phyloP scores from a whole-genome alignment of 2,329 filamentous ascomycete species.

The Coleophoma eucalyptorum region DNA sequence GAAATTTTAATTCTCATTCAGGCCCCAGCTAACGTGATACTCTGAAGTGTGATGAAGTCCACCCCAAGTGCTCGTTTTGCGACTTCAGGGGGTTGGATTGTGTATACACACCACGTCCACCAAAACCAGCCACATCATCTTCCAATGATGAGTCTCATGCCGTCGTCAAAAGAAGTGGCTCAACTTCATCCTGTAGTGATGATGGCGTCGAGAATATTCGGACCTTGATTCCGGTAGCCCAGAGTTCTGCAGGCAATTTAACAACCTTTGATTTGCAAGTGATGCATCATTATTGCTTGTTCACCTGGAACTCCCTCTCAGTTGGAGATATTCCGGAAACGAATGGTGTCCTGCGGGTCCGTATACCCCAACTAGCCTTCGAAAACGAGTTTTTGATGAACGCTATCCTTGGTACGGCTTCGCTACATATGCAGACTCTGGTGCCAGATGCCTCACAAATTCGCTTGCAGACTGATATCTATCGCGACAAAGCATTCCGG shows the following conservation, averaged over 20 bases:
- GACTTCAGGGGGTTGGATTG: constrained; percentile 20
- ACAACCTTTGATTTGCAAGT: constrained; percentile 17
- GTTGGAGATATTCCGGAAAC: constrained; percentile 8
- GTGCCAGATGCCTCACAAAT: constrained; percentile 8
- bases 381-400: constrained; percentile 22
- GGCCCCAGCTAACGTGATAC: constrained; percentile 1
- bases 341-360: constrained; percentile 10
- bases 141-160: not conserved
- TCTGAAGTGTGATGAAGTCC: constrained; percentile 21
- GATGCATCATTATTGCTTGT: constrained; percentile 24
- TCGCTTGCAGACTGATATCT: constrained; percentile 15
- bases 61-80: constrained; percentile 24
- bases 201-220: constrained; percentile 1
- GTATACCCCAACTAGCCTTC: constrained; percentile 23
- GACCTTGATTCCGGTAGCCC: constrained; percentile 7
- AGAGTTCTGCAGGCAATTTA: constrained; percentile 12
- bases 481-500: constrained; percentile 17
- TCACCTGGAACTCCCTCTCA: constrained; percentile 15
- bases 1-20: not conserved
- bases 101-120: constrained; percentile 11
- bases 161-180: not conserved
- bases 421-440: constrained; percentile 19
- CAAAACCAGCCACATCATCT: not conserved
- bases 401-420: constrained; percentile 22
- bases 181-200: not conserved